Base-by-base conservation (phyloP, 2,329 filamentous ascomycete species). In the Aureobasidium leucospermi region DNA sequence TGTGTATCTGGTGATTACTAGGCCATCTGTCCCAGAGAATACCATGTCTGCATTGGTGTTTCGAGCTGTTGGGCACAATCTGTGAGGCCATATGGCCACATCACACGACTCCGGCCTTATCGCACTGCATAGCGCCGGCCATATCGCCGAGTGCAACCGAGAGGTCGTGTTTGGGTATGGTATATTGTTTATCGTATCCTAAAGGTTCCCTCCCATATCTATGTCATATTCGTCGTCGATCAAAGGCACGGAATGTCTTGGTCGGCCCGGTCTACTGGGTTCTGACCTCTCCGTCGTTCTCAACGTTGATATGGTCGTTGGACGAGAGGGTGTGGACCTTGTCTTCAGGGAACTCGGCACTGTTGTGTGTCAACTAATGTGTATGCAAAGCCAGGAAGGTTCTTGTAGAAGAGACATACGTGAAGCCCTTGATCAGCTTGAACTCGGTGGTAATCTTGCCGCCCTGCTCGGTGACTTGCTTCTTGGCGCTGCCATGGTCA, bases 381-480 rank as follows among this genome's bases (percentile, higher is more conserved):
- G 15, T 10, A n/a, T 13, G 6, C 6, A 28, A n/a, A n/a, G 8
- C 31, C 15, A 60, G 42, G 23, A 23, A 51, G 46, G 7, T 2
- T 13, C 8, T 23, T 23, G 23, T 4, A 23, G 38, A 34, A 31
- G 9, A 11, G 13, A 58, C 89, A 67, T 85, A 96, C 93, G 89
- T 86, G 79, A 96, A 96, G 61, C 88, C 92, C 79, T 93, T 95
- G 81, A 96, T 91, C 67, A 96, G 76, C 62, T 77, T 86, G 80
- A 90, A 96, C 73, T 94, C 89, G 67, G 94, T 85, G 59, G 78
- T 84, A 76, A 97, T 94, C 74, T 84, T 85, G 71, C 91, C 93
- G 70, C 93, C 93, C 71, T 93, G 84, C 43, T 87, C 81, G 62
- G 73, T 76, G 67, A 86, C 88, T 61, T 86, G 77, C 72, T 92